Evolutionary conservation across 768 basidiomycete species (phyloP), one percentile per base, ranked within the genome.

Genomic region (Cyathus striatus): DNA sequence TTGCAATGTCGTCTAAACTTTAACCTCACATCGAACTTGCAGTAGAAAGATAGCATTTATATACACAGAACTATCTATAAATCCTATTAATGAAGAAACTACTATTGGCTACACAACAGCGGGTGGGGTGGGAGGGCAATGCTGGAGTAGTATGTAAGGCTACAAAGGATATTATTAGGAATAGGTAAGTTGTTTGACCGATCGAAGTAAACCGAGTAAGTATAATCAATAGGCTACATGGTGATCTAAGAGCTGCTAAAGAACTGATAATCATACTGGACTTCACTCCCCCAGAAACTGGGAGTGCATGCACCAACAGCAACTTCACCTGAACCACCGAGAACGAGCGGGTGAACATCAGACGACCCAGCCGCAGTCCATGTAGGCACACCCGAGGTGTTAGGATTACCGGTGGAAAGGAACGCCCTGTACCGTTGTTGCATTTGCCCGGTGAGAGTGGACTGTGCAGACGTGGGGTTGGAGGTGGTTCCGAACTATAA

Each of bases 201-300:
- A n/a, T n/a, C n/a, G n/a, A n/a, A n/a, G n/a, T n/a, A n/a, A n/a
- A n/a, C n/a, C n/a, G n/a, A n/a, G n/a, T n/a, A n/a, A n/a, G n/a
- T n/a, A n/a, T n/a, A n/a, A n/a, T n/a, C n/a, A n/a, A n/a, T n/a
- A n/a, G n/a, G n/a, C n/a, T n/a, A n/a, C n/a, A n/a, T n/a, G n/a
- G 37, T 23, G 16, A 13, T 26, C 13, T 37, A 23, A 23, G 7
- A 14, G 21, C 21, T 37, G 50, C 61, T 53, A 48, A 64, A 86
- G 40, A 79, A 63, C 58, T 89, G 86, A 61, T 88, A 89, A 64
- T 89, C 87, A 54, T 80, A 90, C 25, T 64, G 65, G 21, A 83
- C 78, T 14, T 52, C 60, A 7, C 61, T 50, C 17, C 87, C 87
- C 85, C 86, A 89, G 64, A 86, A 86, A 39, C 58, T 66, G 20